Base-by-base conservation (phyloP, 345 rosid genomes). In the Populus davidiana region DNA sequence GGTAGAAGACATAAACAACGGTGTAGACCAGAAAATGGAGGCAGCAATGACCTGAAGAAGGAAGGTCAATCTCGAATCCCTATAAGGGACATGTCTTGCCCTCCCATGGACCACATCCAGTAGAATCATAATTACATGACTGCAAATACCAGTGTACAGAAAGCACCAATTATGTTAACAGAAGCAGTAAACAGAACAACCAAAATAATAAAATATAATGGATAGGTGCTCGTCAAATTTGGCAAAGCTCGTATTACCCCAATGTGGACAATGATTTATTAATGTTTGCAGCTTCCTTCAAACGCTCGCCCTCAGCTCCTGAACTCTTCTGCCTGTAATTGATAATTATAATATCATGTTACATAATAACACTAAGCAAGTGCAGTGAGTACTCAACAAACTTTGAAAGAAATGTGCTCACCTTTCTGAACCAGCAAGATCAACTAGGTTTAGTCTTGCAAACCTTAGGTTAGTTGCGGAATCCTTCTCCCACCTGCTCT, bases 341-440 rank as follows among this genome's bases (percentile, higher is more conserved):
- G 75, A 70, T 68, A 54, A 82, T 75, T 39, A 70, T 52, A 67
- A 27, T 16, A 72, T 31, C 41, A 38, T 39, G 20, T 25, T 49
- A 52, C 59, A 23, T 25, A 52, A 71, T 12, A 23, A 29, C 10
- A 61, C 63, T 35, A 75, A 7, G n/a, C 39, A 62, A 62, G 75
- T 68, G 68, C 41, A 52, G 38, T 23, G 70, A 38, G 23, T 25
- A 67, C 38, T 63, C 71, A 80, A 73, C 73, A 79, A 67, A n/a
- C 31, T 67, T 76, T 70, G 38, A 54, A 72, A 72, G 36, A 13
- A 72, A 64, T 74, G 62, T 62, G n/a, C 74, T 72, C 80, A 90
- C 98, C 97, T 93, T 83, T 96, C 99, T 71, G 98, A 96, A 71
- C 98, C 98, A 29, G 98, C 98, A 29, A 96, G 98, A 81, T 96